A percentile compares a stretch with the other conserved stretches of the same genome.
phyloP scores from a whole-genome alignment of 495 filamentous ascomycete species.

The Penicillium diatomitis region DNA sequence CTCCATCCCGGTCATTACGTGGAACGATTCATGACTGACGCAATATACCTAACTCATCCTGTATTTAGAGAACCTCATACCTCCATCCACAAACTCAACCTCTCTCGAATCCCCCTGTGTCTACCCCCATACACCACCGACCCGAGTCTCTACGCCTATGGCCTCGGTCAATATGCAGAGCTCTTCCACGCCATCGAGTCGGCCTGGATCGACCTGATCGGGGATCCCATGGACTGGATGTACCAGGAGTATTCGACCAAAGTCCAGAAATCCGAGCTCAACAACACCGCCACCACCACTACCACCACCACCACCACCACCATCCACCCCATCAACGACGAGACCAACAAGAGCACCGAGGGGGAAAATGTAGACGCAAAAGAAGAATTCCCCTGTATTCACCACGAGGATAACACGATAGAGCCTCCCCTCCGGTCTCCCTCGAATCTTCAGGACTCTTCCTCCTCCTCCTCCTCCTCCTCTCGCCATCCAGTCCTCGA shows the following conservation, averaged over 20 bases:
- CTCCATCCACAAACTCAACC: constrained; percentile 8
- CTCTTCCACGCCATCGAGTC: constrained; percentile 7
- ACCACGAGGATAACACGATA: no score
- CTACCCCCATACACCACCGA: constrained; percentile 1
- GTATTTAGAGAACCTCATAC: constrained; percentile 6
- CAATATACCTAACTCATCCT: no score
- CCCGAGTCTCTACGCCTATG: constrained; percentile 2
- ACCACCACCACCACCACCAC: neutral
- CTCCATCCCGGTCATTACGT: no score
- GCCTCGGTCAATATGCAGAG: constrained; percentile 10
- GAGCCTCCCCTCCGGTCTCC: no score
- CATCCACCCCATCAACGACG: neutral
- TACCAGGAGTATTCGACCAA: neutral
- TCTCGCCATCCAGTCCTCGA: no score
- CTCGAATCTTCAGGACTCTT: no score
- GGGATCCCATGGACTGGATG: constrained; percentile 11
- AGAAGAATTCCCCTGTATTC: no score
- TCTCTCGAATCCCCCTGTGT: constrained; percentile 7
- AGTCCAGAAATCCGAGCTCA: no score
- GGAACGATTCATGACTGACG: no score
- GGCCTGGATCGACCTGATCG: constrained; percentile 7
- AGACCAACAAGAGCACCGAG: neutral
- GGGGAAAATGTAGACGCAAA: no score
- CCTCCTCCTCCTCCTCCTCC: no score
- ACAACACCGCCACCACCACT: neutral